phyloP scores from a whole-genome alignment of 1,284 basidiomycete genomes.

The Hypsizygus ulmarius region DNA sequence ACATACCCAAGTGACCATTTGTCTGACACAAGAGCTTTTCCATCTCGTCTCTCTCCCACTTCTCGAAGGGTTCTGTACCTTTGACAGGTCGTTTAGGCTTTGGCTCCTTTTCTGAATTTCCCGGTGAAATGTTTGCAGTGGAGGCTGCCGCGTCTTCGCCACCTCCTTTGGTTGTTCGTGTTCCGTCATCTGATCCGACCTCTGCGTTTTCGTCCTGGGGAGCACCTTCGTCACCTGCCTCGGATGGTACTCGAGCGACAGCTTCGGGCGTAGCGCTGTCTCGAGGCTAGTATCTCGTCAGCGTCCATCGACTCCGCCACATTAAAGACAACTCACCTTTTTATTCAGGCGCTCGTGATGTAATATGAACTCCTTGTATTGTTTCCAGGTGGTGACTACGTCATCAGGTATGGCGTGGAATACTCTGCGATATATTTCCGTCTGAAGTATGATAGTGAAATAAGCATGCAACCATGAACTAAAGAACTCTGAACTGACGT shows the following conservation, averaged over 20 bases:
- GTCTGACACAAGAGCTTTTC: constrained; percentile 74
- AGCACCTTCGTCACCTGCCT: constrained; percentile 48
- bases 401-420: constrained; percentile 93
- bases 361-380: constrained; percentile 83
- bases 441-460: constrained; percentile 45
- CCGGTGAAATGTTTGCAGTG: constrained; percentile 15
- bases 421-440: constrained; percentile 90
- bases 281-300: constrained; percentile 39
- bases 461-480: not conserved
- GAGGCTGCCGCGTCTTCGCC: constrained; percentile 18
- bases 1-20: constrained; percentile 81
- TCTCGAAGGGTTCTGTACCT: constrained; percentile 70
- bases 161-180: constrained; percentile 23
- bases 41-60: constrained; percentile 87
- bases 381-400: constrained; percentile 89
- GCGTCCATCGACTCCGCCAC: not conserved
- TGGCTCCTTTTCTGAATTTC: constrained; percentile 34
- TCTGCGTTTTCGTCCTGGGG: constrained; percentile 26
- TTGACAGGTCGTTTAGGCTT: constrained; percentile 38
- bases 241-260: constrained; percentile 56
- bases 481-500: constrained; percentile 52
- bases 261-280: constrained; percentile 44
- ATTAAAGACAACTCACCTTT: constrained; percentile 42
- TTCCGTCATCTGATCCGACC: constrained; percentile 18
- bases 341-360: constrained; percentile 77